Evolutionary conservation across 139 green algal species (phyloP).

Genomic region (Penium margaritaceum): DNA sequence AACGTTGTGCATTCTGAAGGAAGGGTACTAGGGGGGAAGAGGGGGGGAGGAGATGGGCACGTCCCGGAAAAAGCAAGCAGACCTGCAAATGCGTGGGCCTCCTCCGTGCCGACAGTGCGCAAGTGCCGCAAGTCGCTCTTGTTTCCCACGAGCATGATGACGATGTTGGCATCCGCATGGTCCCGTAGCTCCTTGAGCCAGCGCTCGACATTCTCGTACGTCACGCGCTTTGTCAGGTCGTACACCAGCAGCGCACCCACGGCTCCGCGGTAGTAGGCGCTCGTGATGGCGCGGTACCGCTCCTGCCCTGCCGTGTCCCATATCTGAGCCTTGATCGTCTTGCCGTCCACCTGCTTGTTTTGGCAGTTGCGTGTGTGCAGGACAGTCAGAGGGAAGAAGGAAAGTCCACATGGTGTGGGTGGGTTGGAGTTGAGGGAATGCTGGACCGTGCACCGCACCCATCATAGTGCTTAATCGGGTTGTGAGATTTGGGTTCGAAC

Average conservation of each 20-base stretch:
- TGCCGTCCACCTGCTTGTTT: constrained; percentile 91
- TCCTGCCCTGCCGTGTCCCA: constrained; percentile 98
- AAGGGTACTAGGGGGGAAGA: too few relatives aligned
- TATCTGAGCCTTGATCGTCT: constrained; percentile 99
- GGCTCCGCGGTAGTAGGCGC: constrained; percentile 93
- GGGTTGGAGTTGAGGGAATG: too few relatives aligned
- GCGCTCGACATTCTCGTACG: constrained; percentile 94
- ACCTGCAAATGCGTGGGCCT: constrained; percentile 56
- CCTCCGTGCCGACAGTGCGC: constrained; percentile 80
- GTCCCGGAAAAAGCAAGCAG: background rate
- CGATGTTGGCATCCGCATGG: constrained; percentile 94
- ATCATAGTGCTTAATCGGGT: too few relatives aligned
- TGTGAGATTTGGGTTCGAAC: too few relatives aligned
- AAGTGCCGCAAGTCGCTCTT: constrained; percentile 94
- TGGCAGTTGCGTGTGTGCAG: too few relatives aligned
- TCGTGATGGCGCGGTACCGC: constrained; percentile 94
- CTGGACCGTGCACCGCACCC: too few relatives aligned
- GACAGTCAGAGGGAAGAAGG: too few relatives aligned
- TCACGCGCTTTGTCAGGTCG: constrained; percentile 95
- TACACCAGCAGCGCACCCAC: constrained; percentile 96
- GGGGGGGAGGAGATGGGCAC: too few relatives aligned
- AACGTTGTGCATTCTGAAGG: too few relatives aligned
- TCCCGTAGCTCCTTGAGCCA: constrained; percentile 97
- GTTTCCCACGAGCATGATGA: constrained; percentile 98
- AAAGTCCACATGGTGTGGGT: too few relatives aligned